phyloP scores from a whole-genome alignment of 441 rosid genomes.

The Eutrema salsugineum region DNA sequence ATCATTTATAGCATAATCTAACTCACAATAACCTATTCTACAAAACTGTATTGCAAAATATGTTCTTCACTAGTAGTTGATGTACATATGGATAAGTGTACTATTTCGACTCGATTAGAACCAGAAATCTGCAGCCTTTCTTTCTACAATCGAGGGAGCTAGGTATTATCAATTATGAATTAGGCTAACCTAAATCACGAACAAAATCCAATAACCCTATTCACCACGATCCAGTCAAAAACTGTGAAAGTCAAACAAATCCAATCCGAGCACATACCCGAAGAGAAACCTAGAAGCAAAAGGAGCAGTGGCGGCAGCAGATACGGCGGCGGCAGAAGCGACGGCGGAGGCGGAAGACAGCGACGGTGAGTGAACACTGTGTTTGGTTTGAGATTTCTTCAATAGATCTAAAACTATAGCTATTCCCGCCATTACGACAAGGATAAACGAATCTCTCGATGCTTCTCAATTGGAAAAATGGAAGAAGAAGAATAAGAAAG shows the following conservation, averaged over 20 bases:
- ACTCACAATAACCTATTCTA: neutral
- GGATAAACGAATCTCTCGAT: slow-evolving; percentile 1
- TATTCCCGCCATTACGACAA: slow-evolving; percentile 73
- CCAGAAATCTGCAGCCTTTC: neutral
- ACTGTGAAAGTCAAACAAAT: slow-evolving; percentile 8
- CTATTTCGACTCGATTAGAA: neutral
- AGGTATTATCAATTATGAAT: neutral
- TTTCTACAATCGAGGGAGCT: neutral
- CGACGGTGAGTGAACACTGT: slow-evolving; percentile 46
- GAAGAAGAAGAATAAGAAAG: neutral
- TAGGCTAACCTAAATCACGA: neutral
- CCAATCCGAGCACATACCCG: slow-evolving; percentile 47
- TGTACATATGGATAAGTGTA: neutral
- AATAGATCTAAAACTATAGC: slow-evolving; percentile 74
- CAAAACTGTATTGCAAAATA: neutral
- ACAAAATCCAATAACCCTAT: neutral
- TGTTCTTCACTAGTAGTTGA: neutral
- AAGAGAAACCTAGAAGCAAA: slow-evolving; percentile 77
- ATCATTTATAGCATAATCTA: neutral
- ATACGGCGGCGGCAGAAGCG: slow-evolving; percentile 55
- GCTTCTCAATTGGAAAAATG: neutral
- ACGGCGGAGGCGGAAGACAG: slow-evolving; percentile 59
- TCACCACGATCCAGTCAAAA: slow-evolving; percentile 8
- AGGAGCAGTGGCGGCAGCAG: slow-evolving; percentile 60
- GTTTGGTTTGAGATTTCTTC: slow-evolving; percentile 63